Evolutionary conservation across 306 rosid genomes (phyloP).

Genomic region (Vicia villosa): DNA sequence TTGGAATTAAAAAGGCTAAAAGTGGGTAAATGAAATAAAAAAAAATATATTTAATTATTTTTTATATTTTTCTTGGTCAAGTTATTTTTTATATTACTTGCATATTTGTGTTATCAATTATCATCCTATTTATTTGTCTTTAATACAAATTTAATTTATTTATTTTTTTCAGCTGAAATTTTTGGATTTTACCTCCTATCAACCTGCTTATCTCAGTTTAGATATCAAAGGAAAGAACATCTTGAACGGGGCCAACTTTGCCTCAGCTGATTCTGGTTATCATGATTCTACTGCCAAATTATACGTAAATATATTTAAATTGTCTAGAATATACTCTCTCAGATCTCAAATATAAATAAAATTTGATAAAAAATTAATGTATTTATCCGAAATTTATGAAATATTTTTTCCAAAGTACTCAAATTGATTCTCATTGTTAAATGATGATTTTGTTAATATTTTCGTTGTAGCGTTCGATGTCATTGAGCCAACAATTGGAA

Average conservation of each 20-base stretch:
- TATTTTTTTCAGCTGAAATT: constrained; percentile 38
- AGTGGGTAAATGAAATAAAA: too few relatives aligned
- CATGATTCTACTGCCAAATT: constrained; percentile 51
- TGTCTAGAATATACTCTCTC: too few relatives aligned
- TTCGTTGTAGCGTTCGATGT: constrained; percentile 50
- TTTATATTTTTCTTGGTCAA: too few relatives aligned
- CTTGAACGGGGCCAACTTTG: constrained; percentile 55
- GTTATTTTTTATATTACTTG: too few relatives aligned
- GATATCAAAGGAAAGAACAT: constrained; percentile 36
- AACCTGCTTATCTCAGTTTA: constrained; percentile 43
- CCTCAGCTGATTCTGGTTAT: constrained; percentile 73
- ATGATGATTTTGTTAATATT: neutral
- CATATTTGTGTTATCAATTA: too few relatives aligned
- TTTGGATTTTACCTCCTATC: constrained; percentile 48
- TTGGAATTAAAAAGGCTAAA: too few relatives aligned
- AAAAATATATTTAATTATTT: neutral
- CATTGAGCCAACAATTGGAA: constrained; percentile 58
- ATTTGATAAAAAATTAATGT: too few relatives aligned
- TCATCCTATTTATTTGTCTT: too few relatives aligned
- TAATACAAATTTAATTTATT: constrained; percentile 16
- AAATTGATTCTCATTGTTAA: too few relatives aligned
- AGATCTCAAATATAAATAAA: too few relatives aligned
- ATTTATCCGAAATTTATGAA: too few relatives aligned
- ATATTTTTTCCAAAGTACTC: too few relatives aligned
- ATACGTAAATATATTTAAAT: constrained; percentile 44